phyloP scores from a whole-genome alignment of 164 flowering plant genomes.

The Cinnamomum micranthum region DNA sequence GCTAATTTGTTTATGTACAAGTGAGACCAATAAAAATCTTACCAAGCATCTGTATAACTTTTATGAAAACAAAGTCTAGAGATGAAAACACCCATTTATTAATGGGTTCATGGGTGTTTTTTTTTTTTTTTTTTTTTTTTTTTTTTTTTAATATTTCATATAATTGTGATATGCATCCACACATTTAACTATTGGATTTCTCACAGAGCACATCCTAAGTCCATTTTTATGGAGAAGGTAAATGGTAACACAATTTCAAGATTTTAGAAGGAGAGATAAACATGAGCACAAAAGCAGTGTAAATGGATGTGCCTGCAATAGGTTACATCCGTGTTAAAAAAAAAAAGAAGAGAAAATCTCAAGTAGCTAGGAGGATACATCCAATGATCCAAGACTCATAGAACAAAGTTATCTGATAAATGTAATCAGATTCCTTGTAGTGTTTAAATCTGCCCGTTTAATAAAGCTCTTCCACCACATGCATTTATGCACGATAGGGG shows the following conservation, averaged over 20 bases:
- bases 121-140: no score
- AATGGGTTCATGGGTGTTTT: no score
- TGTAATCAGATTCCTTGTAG: constrained; percentile 60
- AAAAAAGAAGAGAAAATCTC: no score
- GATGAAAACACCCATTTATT: no score
- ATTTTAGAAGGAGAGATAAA: not conserved
- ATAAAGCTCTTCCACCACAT: constrained; percentile 89
- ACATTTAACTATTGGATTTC: no score
- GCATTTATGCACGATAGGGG: constrained; percentile 63
- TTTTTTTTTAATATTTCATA: no score
- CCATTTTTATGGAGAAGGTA: not conserved
- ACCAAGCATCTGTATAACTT: no score
- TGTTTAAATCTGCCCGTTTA: constrained; percentile 62
- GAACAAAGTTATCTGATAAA: constrained; percentile 96
- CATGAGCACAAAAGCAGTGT: not conserved
- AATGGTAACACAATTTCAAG: not conserved
- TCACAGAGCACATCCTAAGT: no score
- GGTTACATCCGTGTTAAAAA: not conserved
- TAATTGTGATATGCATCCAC: no score
- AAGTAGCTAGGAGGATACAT: constrained; percentile 72
- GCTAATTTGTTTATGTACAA: no score
- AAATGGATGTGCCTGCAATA: constrained; percentile 1
- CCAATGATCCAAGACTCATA: constrained; percentile 91
- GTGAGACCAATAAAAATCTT: no score
- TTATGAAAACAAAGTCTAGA: no score